Evolutionary conservation across 192 early-diverging fungal species (phyloP), one percentile per base, ranked within the genome.

Genomic region (Podochytrium sp.): DNA sequence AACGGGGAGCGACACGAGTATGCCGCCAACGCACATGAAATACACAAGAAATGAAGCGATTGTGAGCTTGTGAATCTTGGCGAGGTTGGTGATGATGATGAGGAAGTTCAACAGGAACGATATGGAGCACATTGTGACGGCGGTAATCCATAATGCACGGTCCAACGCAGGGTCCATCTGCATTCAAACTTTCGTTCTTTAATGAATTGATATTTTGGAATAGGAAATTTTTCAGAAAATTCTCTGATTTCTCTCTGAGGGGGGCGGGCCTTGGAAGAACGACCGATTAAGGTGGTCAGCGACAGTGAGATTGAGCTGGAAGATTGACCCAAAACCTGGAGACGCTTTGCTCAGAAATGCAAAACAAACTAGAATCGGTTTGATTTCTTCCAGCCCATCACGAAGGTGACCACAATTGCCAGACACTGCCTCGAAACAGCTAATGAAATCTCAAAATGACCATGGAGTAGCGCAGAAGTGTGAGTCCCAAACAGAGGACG

Each of bases 331-430:
- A 52, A 64, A 88, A 86, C 70, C 86, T 81, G 39, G 73, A 66
- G 18, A 58, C 34, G 5, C 86, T 73, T 3, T 83, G 81, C 2
- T 56, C 53, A 4, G 53, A 49, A 83, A 81, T 14, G 86, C 85
- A 16, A 88, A 39, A 56, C 83, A 80, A 5, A 88, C 77, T 34
- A 86, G 71, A 52, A 88, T 88, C 84, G 84, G 52, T 56, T 49
- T 38, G 35, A 7, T n/a, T n/a, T n/a, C n/a, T n/a, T 30, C 60
- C 60, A 62, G 12, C 60, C 60, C 12, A 38, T 20, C 0, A 41
- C 30, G 38, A 62, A 62, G 1, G 33, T 37, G 0, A 6, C 32
- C 1, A 62, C 60, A 6, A 62, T 62, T 18, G 30, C 30, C 3
- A 62, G 32, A 30, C 60, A 37, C 12, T 62, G 60, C 27, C 38